Conservation (phyloP, 768 basidiomycete genomes). For the Crucibulum laeve region DNA sequence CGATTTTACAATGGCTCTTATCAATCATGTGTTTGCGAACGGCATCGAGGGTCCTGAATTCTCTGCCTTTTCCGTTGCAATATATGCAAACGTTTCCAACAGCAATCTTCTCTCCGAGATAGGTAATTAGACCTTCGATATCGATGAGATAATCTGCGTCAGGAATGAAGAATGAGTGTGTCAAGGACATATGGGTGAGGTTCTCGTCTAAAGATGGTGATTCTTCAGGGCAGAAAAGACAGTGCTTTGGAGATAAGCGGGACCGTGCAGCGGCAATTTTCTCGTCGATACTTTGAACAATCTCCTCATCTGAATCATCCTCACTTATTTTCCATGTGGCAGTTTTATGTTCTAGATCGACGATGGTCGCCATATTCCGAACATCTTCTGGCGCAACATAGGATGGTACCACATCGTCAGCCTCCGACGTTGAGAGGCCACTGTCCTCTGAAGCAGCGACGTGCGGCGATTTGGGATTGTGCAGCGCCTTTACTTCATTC, state of each 20-base stretch:
- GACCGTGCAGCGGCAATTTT: slow-evolving; percentile 71
- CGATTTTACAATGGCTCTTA: slow-evolving; percentile 95
- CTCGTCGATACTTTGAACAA: slow-evolving; percentile 60
- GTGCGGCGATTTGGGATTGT: neutral
- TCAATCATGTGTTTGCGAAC: slow-evolving; percentile 95
- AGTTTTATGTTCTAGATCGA: neutral
- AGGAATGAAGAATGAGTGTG: slow-evolving; percentile 95
- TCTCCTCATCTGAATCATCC: slow-evolving; percentile 39
- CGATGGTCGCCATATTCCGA: neutral
- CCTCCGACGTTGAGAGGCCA: neutral
- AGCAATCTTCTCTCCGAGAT: slow-evolving; percentile 90
- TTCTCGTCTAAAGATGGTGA: slow-evolving; percentile 55
- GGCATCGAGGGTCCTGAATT: slow-evolving; percentile 81
- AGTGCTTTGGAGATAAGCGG: slow-evolving; percentile 58
- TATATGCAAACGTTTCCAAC: slow-evolving; percentile 92
- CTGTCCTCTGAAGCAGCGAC: slow-evolving; percentile 12
- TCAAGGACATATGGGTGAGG: slow-evolving; percentile 80
- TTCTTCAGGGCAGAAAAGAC: slow-evolving; percentile 78
- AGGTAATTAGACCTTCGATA: slow-evolving; percentile 71
- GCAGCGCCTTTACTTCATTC: slow-evolving; percentile 46
- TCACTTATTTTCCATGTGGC: slow-evolving; percentile 5
- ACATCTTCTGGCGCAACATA: neutral
- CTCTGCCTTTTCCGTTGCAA: slow-evolving; percentile 79
- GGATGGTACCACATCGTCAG: neutral
- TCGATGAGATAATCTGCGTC: slow-evolving; percentile 90